Evolutionary conservation across 2,329 filamentous ascomycete genomes (phyloP).

Genomic region (Phoma sp.): DNA sequence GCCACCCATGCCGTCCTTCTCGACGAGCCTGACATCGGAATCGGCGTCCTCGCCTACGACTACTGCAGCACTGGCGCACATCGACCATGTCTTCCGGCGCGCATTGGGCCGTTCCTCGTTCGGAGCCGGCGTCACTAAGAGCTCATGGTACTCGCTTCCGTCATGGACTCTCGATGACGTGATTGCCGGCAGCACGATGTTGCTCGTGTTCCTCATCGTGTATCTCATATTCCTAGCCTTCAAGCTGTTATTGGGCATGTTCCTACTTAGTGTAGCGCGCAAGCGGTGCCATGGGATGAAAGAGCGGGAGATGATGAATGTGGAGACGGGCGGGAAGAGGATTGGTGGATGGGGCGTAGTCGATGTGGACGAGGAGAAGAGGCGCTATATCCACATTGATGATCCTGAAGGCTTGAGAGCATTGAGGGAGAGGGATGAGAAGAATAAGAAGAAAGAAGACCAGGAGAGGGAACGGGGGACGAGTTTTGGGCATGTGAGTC

Average conservation of each 20-base stretch:
- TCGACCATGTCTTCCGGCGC: constrained; percentile 77
- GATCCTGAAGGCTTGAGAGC: constrained; percentile 72
- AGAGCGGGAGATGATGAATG: constrained; percentile 60
- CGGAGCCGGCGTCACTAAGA: constrained; percentile 39
- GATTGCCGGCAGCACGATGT: constrained; percentile 80
- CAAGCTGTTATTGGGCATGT: constrained; percentile 89
- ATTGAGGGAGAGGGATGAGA: constrained; percentile 66
- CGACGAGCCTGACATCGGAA: constrained; percentile 69
- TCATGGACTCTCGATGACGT: constrained; percentile 71
- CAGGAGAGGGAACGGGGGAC: constrained; percentile 57
- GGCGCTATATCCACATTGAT: constrained; percentile 85
- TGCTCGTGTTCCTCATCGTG: constrained; percentile 81
- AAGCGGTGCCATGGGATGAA: constrained; percentile 84
- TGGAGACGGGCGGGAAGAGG: constrained; percentile 74
- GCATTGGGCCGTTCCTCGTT: constrained; percentile 78
- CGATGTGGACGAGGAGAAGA: constrained; percentile 86
- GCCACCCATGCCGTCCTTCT: constrained; percentile 70
- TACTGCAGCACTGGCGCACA: constrained; percentile 76
- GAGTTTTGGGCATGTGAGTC: constrained; percentile 69
- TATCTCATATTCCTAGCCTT: constrained; percentile 82
- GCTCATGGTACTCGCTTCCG: constrained; percentile 36
- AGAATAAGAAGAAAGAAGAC: constrained; percentile 65
- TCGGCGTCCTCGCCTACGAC: constrained; percentile 64
- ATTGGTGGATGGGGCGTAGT: constrained; percentile 84
- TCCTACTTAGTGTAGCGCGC: constrained; percentile 78